These are phyloP conservation scores for Trametes cinnabarina DNA, from an alignment of 768 basidiomycete species.

Conservation along the genomic window DNA sequence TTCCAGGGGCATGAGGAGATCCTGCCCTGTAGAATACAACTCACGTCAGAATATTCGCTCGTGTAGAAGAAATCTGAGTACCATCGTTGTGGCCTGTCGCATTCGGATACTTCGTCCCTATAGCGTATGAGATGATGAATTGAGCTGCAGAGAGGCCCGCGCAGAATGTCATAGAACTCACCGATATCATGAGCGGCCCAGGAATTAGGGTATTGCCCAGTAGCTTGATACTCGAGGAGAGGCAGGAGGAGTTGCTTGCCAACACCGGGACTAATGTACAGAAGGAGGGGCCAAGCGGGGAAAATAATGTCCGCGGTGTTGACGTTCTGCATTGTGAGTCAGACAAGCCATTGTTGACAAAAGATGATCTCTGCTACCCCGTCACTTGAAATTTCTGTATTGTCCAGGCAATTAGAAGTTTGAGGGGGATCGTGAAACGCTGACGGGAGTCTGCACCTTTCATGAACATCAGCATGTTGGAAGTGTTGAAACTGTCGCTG, in stretches of 20 bases:
- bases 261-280: slow-evolving; percentile 32
- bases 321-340: slow-evolving; percentile 25
- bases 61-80: not conserved
- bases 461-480: slow-evolving; percentile 36
- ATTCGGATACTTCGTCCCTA: slow-evolving; percentile 36
- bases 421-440: too few species aligned
- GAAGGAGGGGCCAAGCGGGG: slow-evolving; percentile 32
- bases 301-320: slow-evolving; percentile 36
- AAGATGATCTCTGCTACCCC: slow-evolving; percentile 25
- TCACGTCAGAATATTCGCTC: not conserved
- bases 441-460: slow-evolving; percentile 27
- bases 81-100: slow-evolving; percentile 45
- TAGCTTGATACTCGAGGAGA: slow-evolving; percentile 64
- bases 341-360: not conserved
- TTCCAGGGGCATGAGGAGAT: slow-evolving; percentile 35
- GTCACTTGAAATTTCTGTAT: slow-evolving; percentile 34
- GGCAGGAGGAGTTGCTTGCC: slow-evolving; percentile 56
- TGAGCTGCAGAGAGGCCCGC: too few species aligned
- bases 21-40: slow-evolving; percentile 20
- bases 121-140: not conserved
- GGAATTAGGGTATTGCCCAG: slow-evolving; percentile 62
- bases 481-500: slow-evolving; percentile 29
- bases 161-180: slow-evolving; percentile 22
- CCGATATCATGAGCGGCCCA: slow-evolving; percentile 66
- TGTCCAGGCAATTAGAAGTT: too few species aligned